Evolutionary conservation across 306 rosid species (phyloP).

Genomic region (Purshia tridentata): DNA sequence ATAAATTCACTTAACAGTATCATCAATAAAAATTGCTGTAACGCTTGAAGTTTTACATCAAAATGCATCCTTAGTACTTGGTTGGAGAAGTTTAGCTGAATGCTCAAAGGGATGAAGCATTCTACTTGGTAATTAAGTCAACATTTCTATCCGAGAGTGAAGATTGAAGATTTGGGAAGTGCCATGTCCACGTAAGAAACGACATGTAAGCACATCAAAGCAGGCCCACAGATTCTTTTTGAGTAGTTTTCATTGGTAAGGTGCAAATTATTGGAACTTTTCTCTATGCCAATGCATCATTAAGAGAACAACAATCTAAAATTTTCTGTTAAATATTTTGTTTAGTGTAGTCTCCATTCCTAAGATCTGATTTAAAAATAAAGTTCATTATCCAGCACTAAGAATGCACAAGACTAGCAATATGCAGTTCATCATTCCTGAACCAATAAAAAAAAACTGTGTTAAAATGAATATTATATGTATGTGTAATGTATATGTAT

Average conservation of each 20-base stretch:
- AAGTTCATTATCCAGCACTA: conserved; percentile 4
- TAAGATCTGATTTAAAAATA: neutral
- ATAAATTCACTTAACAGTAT: too few relatives aligned
- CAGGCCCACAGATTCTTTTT: too few relatives aligned
- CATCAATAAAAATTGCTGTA: too few relatives aligned
- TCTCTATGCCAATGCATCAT: neutral
- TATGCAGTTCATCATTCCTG: neutral
- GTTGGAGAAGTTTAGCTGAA: too few relatives aligned
- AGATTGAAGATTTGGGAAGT: too few relatives aligned
- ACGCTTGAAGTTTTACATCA: too few relatives aligned
- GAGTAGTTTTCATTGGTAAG: neutral
- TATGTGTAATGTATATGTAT: neutral
- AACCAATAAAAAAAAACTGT: neutral
- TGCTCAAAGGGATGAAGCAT: too few relatives aligned
- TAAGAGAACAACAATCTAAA: neutral
- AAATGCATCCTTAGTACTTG: too few relatives aligned
- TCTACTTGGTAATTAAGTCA: too few relatives aligned
- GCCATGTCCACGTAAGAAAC: too few relatives aligned
- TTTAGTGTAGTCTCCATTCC: conserved; percentile 2
- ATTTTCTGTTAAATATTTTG: neutral
- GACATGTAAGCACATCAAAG: too few relatives aligned
- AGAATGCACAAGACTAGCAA: neutral
- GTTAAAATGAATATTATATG: conserved; percentile 4
- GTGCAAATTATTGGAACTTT: neutral
- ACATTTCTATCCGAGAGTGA: too few relatives aligned